A percentile compares a stretch with the other conserved stretches of the same genome.
These are phyloP conservation scores for Neofusicoccum laricinum DNA, from an alignment of 2,329 filamentous ascomycete genomes.

Conservation along the genomic window DNA sequence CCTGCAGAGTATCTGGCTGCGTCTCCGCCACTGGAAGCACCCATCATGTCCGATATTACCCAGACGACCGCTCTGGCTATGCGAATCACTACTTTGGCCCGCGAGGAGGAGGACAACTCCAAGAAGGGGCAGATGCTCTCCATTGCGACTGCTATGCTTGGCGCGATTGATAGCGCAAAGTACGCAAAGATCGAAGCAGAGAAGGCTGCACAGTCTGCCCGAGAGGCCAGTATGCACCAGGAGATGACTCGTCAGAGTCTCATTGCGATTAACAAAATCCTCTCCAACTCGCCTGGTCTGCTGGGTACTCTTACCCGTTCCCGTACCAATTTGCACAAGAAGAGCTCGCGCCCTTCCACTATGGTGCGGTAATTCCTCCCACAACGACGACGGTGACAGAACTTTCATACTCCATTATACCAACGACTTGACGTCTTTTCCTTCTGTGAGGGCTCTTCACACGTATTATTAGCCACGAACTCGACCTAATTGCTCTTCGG, in stretches of 20 bases:
- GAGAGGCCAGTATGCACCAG: constrained; percentile 23
- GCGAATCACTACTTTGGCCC: neutral
- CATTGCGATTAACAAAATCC: constrained; percentile 7
- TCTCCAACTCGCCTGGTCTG: neutral
- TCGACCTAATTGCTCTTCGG: too few species aligned
- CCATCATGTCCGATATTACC: neutral
- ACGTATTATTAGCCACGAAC: too few species aligned
- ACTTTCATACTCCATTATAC: neutral
- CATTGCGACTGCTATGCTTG: constrained; percentile 16
- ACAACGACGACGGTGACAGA: neutral
- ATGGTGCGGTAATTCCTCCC: neutral
- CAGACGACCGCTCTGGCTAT: neutral
- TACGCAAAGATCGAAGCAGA: constrained; percentile 23
- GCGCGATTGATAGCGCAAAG: constrained; percentile 21
- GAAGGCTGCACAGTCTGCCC: constrained; percentile 23
- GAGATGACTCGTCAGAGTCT: constrained; percentile 16
- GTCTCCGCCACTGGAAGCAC: neutral
- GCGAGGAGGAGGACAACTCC: neutral
- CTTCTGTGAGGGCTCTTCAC: neutral
- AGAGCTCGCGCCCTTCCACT: neutral
- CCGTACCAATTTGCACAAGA: neutral
- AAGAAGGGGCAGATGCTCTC: constrained; percentile 6
- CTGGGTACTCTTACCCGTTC: neutral
- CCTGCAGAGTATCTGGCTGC: neutral
- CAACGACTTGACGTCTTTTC: too few species aligned